A percentile compares a stretch with the other conserved stretches of the same genome.
phyloP scores from a whole-genome alignment of 306 rosid genomes.

The Cucurbita argyrosperma region DNA sequence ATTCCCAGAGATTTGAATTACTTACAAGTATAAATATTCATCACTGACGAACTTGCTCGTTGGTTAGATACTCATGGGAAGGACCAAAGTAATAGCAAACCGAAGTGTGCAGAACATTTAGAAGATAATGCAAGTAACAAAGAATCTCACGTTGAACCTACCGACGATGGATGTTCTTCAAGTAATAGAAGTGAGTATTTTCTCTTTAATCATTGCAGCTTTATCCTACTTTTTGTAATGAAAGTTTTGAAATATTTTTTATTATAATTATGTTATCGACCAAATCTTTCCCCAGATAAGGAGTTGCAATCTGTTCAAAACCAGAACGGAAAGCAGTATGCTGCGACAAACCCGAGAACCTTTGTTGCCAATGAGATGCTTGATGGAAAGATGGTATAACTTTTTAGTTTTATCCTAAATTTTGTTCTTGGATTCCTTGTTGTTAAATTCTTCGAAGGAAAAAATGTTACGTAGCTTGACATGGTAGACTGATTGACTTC shows the following conservation, averaged over 20 bases:
- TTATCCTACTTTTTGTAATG: background rate
- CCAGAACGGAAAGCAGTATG: constrained; percentile 31
- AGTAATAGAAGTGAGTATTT: constrained; percentile 31
- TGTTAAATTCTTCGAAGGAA: background rate
- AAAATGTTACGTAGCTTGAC: background rate
- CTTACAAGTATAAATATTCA: background rate
- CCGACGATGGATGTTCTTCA: constrained; percentile 36
- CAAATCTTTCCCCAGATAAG: constrained; percentile 32
- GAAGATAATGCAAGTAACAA: constrained; percentile 28
- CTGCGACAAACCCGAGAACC: constrained; percentile 32
- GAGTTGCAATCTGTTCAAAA: constrained; percentile 24
- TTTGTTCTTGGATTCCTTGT: background rate
- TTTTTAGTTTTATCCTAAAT: background rate
- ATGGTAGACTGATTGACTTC: background rate
- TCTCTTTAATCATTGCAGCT: background rate
- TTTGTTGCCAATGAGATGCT: constrained; percentile 40
- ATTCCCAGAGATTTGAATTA: background rate
- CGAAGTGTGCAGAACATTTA: constrained; percentile 26
- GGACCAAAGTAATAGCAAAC: constrained; percentile 26
- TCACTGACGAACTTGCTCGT: constrained; percentile 3
- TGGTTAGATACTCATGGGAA: constrained; percentile 33
- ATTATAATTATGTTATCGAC: background rate
- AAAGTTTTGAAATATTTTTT: background rate
- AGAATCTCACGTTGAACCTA: constrained; percentile 25
- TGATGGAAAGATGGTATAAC: constrained; percentile 65